phyloP scores from a whole-genome alignment of 192 early-diverging fungal species.

The Backusella circina region DNA sequence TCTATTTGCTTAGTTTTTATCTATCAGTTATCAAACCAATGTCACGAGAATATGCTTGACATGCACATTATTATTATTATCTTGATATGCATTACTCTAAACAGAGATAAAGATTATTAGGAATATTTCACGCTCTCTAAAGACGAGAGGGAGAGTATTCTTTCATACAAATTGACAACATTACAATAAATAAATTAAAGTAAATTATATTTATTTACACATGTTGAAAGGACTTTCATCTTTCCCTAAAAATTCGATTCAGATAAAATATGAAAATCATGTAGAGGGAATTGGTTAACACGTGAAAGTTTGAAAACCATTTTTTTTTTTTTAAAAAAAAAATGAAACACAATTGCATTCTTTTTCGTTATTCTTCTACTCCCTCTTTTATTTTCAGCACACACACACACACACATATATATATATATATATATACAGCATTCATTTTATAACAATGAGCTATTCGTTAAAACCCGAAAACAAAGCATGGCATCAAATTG shows the following conservation, averaged over 20 bases:
- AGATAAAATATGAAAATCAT: background rate
- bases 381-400: background rate
- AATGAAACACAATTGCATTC: background rate
- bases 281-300: background rate
- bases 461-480: background rate
- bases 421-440: background rate
- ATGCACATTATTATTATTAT: background rate
- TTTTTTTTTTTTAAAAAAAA: background rate
- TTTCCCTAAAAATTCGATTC: background rate
- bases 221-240: background rate
- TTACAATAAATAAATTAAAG: background rate
- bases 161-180: background rate
- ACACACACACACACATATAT: background rate
- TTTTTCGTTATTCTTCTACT: background rate
- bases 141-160: too few relatives aligned
- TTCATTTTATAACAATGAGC: background rate
- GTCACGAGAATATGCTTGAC: slow-evolving; percentile 4
- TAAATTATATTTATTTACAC: background rate
- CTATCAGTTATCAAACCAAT: background rate
- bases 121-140: background rate
- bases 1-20: background rate
- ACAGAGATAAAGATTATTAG: background rate
- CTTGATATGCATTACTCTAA: background rate
- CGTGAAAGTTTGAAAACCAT: background rate
- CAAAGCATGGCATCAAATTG: slow-evolving; percentile 50